Base-by-base conservation (phyloP, 768 basidiomycete species). In the Suillus luteus region DNA sequence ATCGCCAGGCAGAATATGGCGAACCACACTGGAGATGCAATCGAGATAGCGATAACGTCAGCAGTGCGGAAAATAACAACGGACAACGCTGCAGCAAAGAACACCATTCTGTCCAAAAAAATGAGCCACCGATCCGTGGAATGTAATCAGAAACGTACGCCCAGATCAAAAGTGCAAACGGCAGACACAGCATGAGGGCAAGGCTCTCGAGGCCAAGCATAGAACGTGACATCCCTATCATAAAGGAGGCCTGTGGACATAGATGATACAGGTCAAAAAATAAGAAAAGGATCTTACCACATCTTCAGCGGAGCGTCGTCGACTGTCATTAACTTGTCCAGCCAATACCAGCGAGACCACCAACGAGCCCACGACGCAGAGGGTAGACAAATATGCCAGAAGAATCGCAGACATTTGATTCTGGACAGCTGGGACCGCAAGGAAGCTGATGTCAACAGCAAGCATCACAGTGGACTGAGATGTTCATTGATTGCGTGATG, bases 121-220 rank as follows among this genome's bases (percentile, higher is more conserved):
- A 10, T 46, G 2, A 46, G 44, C n/a, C 3, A 46, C 9, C n/a
- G n/a, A 46, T 9, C 44, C 44, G 9, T 46, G 44, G n/a, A n/a
- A 19, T 44, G 19, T 17, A n/a, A 46, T n/a, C 3, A 9, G n/a
- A 46, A 46, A 33, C 75, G 63, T 38, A 76, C 74, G 65, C 68
- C 68, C 71, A 75, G 66, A 77, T 72, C 38, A 75, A 67, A 19
- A 74, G 64, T 31, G 70, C 75, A 52, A 73, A 75, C 5, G 76
- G 76, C 24, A 77, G 64, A 60, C 71, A 74, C 62, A 71, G 76
- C 59, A 75, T 65, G 31, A 76, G 71, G 0, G 74, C 70, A 19
- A 77, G 62, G 1, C 68, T 62, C 60, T 59, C 59, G 5, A 62
- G 40, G 31, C 46, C 49, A 15, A 48, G 10, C 33, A 61, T 44